phyloP scores from a whole-genome alignment of 148 eudicot species.

The Agrostemma githago region DNA sequence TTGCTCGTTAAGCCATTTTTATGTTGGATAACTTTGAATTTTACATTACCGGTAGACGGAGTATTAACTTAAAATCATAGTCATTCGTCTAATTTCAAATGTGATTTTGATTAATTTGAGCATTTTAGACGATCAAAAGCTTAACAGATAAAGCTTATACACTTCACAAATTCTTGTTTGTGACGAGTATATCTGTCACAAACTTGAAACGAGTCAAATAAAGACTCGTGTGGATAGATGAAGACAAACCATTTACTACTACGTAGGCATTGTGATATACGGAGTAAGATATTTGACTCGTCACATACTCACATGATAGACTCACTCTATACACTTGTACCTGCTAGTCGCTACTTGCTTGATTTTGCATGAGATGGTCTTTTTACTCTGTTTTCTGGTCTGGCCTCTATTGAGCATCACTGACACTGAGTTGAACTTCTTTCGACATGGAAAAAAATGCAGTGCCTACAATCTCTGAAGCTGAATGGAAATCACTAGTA shows the following conservation, averaged over 20 bases:
- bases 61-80: not conserved
- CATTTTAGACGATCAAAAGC: not conserved
- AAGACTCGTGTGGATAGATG: too few species aligned
- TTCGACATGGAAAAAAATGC: slow-evolving; percentile 33
- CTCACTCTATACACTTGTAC: not conserved
- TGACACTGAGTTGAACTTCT: slow-evolving; percentile 7
- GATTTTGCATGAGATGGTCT: not conserved
- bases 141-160: not conserved
- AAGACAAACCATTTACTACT: too few species aligned
- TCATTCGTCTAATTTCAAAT: not conserved
- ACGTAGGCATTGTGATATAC: too few species aligned
- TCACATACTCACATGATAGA: too few species aligned
- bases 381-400: not conserved
- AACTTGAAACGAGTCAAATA: too few species aligned
- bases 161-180: too few species aligned
- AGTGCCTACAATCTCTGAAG: slow-evolving; percentile 59
- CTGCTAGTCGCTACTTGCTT: not conserved
- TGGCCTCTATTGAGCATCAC: not conserved
- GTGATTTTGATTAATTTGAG: not conserved
- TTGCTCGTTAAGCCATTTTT: not conserved
- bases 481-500: slow-evolving; percentile 58
- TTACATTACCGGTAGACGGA: not conserved
- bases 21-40: not conserved
- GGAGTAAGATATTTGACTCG: too few species aligned
- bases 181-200: too few species aligned